phyloP scores from a whole-genome alignment of 2,329 filamentous ascomycete genomes.

The Aspergillus fructus region DNA sequence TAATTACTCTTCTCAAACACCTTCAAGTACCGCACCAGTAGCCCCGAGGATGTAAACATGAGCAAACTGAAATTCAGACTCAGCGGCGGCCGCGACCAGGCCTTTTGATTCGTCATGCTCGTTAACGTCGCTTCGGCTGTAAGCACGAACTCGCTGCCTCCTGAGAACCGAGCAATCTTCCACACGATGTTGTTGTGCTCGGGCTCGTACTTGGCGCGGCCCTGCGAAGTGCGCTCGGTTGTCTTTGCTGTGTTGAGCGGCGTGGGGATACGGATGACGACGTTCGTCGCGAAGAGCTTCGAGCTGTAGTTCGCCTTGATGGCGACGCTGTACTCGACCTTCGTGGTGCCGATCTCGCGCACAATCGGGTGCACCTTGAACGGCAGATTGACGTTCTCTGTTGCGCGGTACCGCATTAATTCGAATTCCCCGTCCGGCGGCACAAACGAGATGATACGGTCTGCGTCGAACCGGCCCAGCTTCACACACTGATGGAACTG shows the following conservation, averaged over 20 bases:
- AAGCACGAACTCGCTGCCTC: slow-evolving; percentile 94
- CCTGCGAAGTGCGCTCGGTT: slow-evolving; percentile 87
- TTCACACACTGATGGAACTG: slow-evolving; percentile 99
- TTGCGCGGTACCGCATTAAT: slow-evolving; percentile 96
- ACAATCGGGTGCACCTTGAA: slow-evolving; percentile 99
- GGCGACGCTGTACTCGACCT: slow-evolving; percentile 97
- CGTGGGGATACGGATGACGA: slow-evolving; percentile 89
- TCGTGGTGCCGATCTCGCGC: slow-evolving; percentile 93
- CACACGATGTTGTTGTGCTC: slow-evolving; percentile 97
- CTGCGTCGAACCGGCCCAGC: slow-evolving; percentile 92
- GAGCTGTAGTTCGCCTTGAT: slow-evolving; percentile 95
- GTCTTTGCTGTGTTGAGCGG: slow-evolving; percentile 95
- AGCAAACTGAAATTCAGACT: slow-evolving; percentile 89
- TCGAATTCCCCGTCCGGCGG: slow-evolving; percentile 98
- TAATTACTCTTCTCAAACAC: slow-evolving; percentile 99
- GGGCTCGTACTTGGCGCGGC: slow-evolving; percentile 97
- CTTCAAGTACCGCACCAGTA: slow-evolving; percentile 92
- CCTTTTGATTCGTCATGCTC: slow-evolving; percentile 97
- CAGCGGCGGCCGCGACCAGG: slow-evolving; percentile 90
- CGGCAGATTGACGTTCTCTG: slow-evolving; percentile 96
- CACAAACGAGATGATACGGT: slow-evolving; percentile 95
- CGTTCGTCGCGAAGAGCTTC: slow-evolving; percentile 96
- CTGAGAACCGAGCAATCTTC: slow-evolving; percentile 98
- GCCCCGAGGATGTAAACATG: slow-evolving; percentile 95
- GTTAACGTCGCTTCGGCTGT: slow-evolving; percentile 91